Base-by-base conservation (phyloP, 2,329 filamentous ascomycete species). In the Myriangium duriaei region DNA sequence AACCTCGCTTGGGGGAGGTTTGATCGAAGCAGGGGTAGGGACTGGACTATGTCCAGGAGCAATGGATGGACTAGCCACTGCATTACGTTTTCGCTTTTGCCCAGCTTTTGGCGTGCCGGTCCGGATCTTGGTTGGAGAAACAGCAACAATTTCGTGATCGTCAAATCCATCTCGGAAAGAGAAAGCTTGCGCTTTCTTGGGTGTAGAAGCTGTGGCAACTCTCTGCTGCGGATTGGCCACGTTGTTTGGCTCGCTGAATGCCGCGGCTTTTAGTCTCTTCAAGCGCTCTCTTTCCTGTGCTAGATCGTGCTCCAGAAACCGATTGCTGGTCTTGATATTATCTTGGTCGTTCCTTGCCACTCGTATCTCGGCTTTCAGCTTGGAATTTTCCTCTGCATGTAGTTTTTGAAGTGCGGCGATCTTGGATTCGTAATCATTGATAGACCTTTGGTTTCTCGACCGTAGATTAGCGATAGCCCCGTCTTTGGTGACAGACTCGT, bases 381-480 rank as follows among this genome's bases (percentile, higher is more conserved):
- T 76, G 4, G 72, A 71, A 7, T 76, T 40, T 45, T 79, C 72
- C 35, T 85, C 79, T 1, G 69, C 68, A 47, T 76, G 74, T 44
- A 72, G 58, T 46, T 76, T 76, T 48, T 74, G 75, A 40, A 83
- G 61, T 4, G 69, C 66, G 13, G 67, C 60, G 15, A 87, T 56
- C 48, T 78, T 70, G 15, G 69, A 67, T 34, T 82, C 74, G 50
- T 79, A 73, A 32, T 76, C 70, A 36, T 73, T 71, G 11, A 67
- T 64, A 0, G 68, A 62, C 49, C 74, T 79, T 34, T 78, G 71
- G 29, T 75, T 68, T 42, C 82, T 83, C 42, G 72, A 71, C 21
- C 83, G 74, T n/a, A 87, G 67, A 43, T 87, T 85, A 35, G 79
- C 70, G 17, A 76, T 76, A 54, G 87, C 81, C 34, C 83, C 83